These are phyloP conservation scores for Mucuna pruriens DNA, from an alignment of 306 rosid species.

Conservation along the genomic window DNA sequence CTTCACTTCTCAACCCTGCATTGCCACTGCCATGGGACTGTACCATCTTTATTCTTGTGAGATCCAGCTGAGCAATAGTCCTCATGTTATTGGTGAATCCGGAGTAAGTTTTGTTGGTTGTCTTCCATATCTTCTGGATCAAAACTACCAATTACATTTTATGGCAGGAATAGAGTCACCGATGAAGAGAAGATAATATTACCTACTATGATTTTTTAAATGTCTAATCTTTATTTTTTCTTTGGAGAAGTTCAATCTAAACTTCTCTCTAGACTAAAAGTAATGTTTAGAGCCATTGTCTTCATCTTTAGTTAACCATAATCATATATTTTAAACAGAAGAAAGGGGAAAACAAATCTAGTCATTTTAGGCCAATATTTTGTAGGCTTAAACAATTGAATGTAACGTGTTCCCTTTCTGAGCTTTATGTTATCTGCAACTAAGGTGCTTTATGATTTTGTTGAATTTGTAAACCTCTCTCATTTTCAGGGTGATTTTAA, in stretches of 20 bases:
- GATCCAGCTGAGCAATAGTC: background rate
- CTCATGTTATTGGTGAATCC: background rate
- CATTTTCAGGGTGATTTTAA: slow-evolving; percentile 59
- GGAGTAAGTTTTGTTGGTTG: background rate
- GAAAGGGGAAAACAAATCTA: background rate
- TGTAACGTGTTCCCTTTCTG: slow-evolving; percentile 19
- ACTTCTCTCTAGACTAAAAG: slow-evolving; percentile 3
- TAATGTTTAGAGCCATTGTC: slow-evolving; percentile 12
- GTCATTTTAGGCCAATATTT: slow-evolving; percentile 5
- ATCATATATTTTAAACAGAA: slow-evolving; percentile 11
- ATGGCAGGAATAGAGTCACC: background rate
- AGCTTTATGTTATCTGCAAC: slow-evolving; percentile 27
- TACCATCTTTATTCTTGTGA: background rate
- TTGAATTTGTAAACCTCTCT: slow-evolving; percentile 54
- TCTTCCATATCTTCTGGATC: background rate
- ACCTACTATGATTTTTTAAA: background rate
- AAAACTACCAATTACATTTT: background rate
- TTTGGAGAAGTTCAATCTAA: background rate
- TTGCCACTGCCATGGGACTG: background rate
- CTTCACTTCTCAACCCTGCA: background rate
- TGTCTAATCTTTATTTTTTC: background rate
- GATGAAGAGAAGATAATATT: background rate
- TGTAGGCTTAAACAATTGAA: slow-evolving; percentile 16
- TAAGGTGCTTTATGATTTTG: slow-evolving; percentile 38
- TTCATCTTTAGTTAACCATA: slow-evolving; percentile 15